Base-by-base conservation (phyloP, 2,329 filamentous ascomycete genomes). In the Cercospora janseana region DNA sequence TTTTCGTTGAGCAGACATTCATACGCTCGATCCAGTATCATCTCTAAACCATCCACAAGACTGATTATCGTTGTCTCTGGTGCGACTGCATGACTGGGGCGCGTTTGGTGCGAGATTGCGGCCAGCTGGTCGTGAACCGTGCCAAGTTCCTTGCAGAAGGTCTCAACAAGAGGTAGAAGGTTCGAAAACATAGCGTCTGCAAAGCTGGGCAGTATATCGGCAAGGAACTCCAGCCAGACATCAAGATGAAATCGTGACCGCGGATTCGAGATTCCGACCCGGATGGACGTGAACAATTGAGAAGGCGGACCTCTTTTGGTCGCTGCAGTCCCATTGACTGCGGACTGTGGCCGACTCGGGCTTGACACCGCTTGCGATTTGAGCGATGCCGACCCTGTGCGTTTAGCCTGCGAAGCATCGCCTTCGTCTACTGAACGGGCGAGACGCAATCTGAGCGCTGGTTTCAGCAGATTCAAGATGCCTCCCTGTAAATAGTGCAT, bases 1-100 rank as follows among this genome's bases (percentile, higher is more conserved):
- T 95, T 89, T 60, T 95, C 89, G 18, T 79, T 75, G 43, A 91
- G 72, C 15, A 97, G 75, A 51, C 85, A 85, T 61, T 95, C 87
- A 68, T 98, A 93, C 4, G 86, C 90, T 60, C 84, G 82, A 13
- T 91, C 91, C 51, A 98, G 75, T 18, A 95, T 85, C 62, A 94
- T 89, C 69, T 98, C 93, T 1, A 98, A 77, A 0, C 89, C 93
- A 57, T 94, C 92, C n/a, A 98, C 76, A 1, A 98, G 75, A 26
- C 51, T 57, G 28, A 63, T 54, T 8, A 63, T 60, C 2, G 59
- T 56, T 16, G 46, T 27, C 20, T 67, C 64, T n/a, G 64, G 60
- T 7, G 60, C 44, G 10, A 52, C 35, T 3, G 53, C 49, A 26
- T 34, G 20, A 12, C 28, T 41, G n/a, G 44, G 15, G 7, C n/a